A percentile compares a stretch with the other conserved stretches of the same genome.
These are phyloP conservation scores for Cyclotella baltica DNA, from an alignment of 108 stramenopile genomes.

Conservation along the genomic window DNA sequence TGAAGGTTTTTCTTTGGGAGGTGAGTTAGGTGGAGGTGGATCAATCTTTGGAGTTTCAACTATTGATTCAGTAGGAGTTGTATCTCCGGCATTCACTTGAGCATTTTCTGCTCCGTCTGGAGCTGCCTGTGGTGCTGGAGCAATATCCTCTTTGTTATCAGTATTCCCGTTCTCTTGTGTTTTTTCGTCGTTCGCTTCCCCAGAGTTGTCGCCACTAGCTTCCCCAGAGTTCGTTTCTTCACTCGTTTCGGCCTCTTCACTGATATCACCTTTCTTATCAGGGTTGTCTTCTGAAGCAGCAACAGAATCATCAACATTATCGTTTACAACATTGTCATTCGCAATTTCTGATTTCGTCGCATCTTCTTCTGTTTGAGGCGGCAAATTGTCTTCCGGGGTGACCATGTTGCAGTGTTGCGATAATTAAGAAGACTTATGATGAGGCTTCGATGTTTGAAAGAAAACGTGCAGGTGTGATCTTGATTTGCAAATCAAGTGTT, in stretches of 20 bases:
- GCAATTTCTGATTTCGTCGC: not conserved
- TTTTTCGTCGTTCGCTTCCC: not conserved
- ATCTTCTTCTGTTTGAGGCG: not conserved
- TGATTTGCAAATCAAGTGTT: not conserved
- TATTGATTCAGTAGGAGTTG: not conserved
- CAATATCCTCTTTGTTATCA: not conserved
- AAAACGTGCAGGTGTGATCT: no score
- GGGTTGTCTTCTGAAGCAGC: not conserved
- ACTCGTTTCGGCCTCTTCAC: not conserved
- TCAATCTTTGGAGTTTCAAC: no score
- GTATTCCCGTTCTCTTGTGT: not conserved
- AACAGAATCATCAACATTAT: not conserved
- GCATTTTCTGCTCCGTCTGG: not conserved
- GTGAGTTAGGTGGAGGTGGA: not conserved
- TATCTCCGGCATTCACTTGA: not conserved
- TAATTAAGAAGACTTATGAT: not conserved
- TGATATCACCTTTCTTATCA: not conserved
- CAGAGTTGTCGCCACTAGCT: not conserved
- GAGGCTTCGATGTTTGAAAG: not conserved
- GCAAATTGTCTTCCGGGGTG: not conserved
- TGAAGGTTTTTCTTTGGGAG: not conserved
- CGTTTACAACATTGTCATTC: not conserved
- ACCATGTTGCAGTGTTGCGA: not conserved
- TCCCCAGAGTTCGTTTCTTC: not conserved
- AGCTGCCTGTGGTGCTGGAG: conserved; percentile 3